These are phyloP conservation scores for Xylariaceae sp. DNA, from an alignment of 2,329 filamentous ascomycete species.

Conservation along the genomic window DNA sequence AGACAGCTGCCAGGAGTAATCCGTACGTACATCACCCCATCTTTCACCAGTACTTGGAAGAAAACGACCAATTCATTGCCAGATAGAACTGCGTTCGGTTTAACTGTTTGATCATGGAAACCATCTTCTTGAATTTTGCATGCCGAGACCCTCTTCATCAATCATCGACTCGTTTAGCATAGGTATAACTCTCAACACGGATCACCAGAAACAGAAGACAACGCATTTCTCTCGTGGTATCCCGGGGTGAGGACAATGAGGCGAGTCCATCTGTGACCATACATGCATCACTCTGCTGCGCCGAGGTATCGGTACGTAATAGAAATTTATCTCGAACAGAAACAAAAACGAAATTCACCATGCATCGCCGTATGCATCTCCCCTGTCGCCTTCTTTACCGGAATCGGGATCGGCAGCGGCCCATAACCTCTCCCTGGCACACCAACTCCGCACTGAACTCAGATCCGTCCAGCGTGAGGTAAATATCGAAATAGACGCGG, in stretches of 20 bases:
- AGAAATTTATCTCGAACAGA: slow-evolving; percentile 23
- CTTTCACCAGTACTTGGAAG: neutral
- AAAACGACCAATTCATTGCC: neutral
- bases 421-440: slow-evolving; percentile 99
- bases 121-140: slow-evolving; percentile 5
- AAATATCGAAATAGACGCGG: slow-evolving; percentile 72
- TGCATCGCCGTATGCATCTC: slow-evolving; percentile 15
- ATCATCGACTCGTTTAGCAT: slow-evolving; percentile 16
- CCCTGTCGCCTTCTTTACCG: slow-evolving; percentile 40
- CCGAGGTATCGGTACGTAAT: slow-evolving; percentile 27
- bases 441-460: slow-evolving; percentile 98
- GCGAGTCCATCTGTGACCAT: slow-evolving; percentile 15
- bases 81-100: neutral
- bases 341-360: slow-evolving; percentile 21
- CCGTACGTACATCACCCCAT: neutral
- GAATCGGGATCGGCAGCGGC: slow-evolving; percentile 88
- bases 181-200: slow-evolving; percentile 4
- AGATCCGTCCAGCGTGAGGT: slow-evolving; percentile 90
- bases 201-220: slow-evolving; percentile 15
- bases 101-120: slow-evolving; percentile 10
- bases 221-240: slow-evolving; percentile 15
- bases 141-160: slow-evolving; percentile 15
- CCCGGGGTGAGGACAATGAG: slow-evolving; percentile 8
- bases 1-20: no score
- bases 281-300: slow-evolving; percentile 25